Evolutionary conservation across 352 stramenopile genomes (phyloP).

Genomic region (Phytopythium aichiense): DNA sequence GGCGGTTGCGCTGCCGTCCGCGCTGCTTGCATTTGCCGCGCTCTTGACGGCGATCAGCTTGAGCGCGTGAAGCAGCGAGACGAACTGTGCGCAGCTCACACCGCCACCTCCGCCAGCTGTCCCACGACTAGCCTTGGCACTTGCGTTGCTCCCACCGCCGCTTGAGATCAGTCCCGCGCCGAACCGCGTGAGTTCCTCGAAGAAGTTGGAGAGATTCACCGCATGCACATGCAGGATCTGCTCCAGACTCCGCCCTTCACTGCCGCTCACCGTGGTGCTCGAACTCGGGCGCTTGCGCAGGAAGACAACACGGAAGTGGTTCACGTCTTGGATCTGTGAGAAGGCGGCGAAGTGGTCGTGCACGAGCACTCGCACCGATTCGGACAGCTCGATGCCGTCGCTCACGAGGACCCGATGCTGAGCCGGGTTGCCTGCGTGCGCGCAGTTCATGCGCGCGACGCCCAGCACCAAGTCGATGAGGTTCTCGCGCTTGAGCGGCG

Average conservation of each 20-base stretch:
- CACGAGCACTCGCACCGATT: conserved; percentile 43
- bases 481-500: conserved; percentile 37
- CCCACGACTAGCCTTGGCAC: neutral
- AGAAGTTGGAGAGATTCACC: conserved; percentile 34
- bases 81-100: conserved; percentile 28
- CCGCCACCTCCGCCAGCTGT: neutral
- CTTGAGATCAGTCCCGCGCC: conserved; percentile 4
- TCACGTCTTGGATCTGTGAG: conserved; percentile 55
- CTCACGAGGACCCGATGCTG: conserved; percentile 30
- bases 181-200: conserved; percentile 25
- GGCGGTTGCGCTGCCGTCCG: neutral
- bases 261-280: neutral
- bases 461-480: conserved; percentile 47
- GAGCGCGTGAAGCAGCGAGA: conserved; percentile 22
- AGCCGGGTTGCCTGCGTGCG: conserved; percentile 29
- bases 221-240: conserved; percentile 28
- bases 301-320: conserved; percentile 61
- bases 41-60: conserved; percentile 17
- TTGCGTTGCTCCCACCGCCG: conserved; percentile 4
- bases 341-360: conserved; percentile 51
- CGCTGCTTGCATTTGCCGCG: neutral
- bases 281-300: conserved; percentile 13
- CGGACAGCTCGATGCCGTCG: conserved; percentile 62
- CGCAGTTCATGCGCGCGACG: conserved; percentile 41
- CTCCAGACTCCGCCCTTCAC: conserved; percentile 8